Evolutionary conservation across 108 stramenopile genomes (phyloP).

Genomic region (Chaetoceros muelleri): DNA sequence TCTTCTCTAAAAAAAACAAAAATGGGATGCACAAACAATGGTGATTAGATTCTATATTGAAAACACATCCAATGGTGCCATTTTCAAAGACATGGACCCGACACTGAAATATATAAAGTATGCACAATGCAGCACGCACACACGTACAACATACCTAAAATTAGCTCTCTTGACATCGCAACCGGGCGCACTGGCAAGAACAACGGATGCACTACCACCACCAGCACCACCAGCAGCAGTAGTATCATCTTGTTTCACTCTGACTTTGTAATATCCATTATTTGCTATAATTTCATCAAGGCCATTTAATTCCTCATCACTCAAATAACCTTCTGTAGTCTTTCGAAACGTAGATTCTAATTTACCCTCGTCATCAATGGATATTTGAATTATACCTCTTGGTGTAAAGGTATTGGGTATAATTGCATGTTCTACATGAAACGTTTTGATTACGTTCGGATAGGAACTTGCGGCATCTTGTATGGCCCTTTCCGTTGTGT

Average conservation of each 20-base stretch:
- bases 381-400: background rate
- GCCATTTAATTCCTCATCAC: background rate
- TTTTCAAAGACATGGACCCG: too few relatives aligned
- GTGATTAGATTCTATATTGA: background rate
- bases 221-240: too few relatives aligned
- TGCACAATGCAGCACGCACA: background rate
- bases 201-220: too few relatives aligned
- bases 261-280: background rate
- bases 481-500: too few relatives aligned
- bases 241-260: constrained; percentile 9
- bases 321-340: background rate
- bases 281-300: background rate
- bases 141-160: constrained; percentile 20
- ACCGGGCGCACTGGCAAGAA: constrained; percentile 38
- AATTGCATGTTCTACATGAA: background rate
- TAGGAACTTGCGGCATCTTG: too few relatives aligned
- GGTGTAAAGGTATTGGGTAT: background rate
- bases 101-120: too few relatives aligned
- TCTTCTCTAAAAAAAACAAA: constrained; percentile 35
- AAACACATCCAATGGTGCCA: too few relatives aligned
- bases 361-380: background rate
- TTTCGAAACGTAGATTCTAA: background rate
- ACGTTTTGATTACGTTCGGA: background rate
- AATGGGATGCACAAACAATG: background rate
- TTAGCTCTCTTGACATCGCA: constrained; percentile 44